These are phyloP conservation scores for Kodamaea arcana DNA, from an alignment of 1,139 yeast species.

Conservation along the genomic window DNA sequence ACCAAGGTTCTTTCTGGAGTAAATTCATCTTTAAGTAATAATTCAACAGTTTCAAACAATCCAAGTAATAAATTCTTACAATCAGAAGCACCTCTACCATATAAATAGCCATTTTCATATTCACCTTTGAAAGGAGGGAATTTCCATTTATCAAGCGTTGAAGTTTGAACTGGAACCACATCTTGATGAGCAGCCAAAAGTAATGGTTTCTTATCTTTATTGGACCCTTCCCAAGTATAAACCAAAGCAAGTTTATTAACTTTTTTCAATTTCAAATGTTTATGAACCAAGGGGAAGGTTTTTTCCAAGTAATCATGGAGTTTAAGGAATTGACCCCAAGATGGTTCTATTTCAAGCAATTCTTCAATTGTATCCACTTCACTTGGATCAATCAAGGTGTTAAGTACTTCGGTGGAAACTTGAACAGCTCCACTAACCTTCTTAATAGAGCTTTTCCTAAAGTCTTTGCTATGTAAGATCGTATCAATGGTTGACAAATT, in stretches of 20 bases:
- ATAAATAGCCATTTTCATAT: slow-evolving; percentile 35
- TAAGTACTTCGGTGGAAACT: slow-evolving; percentile 61
- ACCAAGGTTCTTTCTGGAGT: slow-evolving; percentile 39
- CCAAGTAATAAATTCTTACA: slow-evolving; percentile 44
- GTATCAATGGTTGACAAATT: slow-evolving; percentile 20
- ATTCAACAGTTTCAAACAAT: slow-evolving; percentile 38
- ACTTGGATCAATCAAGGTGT: slow-evolving; percentile 33
- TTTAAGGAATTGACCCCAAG: slow-evolving; percentile 27
- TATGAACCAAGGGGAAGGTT: slow-evolving; percentile 30
- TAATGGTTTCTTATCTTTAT: slow-evolving; percentile 30
- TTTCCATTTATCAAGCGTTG: slow-evolving; percentile 38
- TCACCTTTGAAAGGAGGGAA: slow-evolving; percentile 42
- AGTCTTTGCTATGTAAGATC: slow-evolving; percentile 35
- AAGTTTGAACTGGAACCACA: slow-evolving; percentile 46
- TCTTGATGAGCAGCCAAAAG: slow-evolving; percentile 48
- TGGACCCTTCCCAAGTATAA: slow-evolving; percentile 34
- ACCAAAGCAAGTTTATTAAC: slow-evolving; percentile 32
- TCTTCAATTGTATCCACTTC: slow-evolving; percentile 13
- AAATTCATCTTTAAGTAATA: slow-evolving; percentile 32
- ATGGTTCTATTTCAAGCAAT: slow-evolving; percentile 19
- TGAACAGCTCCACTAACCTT: slow-evolving; percentile 53
- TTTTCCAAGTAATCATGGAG: slow-evolving; percentile 28
- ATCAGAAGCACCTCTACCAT: slow-evolving; percentile 48
- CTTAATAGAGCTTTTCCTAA: slow-evolving; percentile 35
- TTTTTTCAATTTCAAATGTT: slow-evolving; percentile 26